Percentiles rank a stretch among this genome's conserved stretches.
These are phyloP conservation scores for Ascochyta clinopodiicola DNA, from an alignment of 2,329 filamentous ascomycete species.

Conservation along the genomic window DNA sequence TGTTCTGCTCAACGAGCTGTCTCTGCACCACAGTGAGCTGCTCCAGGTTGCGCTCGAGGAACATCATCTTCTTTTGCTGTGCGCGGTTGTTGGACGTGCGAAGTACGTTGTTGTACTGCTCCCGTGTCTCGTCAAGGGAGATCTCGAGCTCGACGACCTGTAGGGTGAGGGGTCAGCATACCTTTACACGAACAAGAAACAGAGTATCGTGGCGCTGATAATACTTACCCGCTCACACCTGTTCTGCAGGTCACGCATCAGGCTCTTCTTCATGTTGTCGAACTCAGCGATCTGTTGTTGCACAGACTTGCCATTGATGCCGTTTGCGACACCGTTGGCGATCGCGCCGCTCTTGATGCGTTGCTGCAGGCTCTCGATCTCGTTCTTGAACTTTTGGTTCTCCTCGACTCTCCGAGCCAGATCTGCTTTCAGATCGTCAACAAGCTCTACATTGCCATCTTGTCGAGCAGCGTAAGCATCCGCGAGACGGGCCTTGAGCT, in stretches of 20 bases:
- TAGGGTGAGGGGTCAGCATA: slow-evolving; percentile 31
- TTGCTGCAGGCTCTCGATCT: slow-evolving; percentile 80
- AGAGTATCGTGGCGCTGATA: slow-evolving; percentile 16
- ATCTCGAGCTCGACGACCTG: slow-evolving; percentile 93
- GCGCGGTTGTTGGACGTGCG: slow-evolving; percentile 96
- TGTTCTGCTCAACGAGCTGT: slow-evolving; percentile 96
- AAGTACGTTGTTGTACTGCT: slow-evolving; percentile 99
- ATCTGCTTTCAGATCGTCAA: slow-evolving; percentile 78
- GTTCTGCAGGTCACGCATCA: slow-evolving; percentile 99
- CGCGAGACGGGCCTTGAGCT: slow-evolving; percentile 80
- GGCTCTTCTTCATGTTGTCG: slow-evolving; percentile 98
- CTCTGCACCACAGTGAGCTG: slow-evolving; percentile 97
- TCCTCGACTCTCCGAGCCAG: slow-evolving; percentile 80
- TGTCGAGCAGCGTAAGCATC: slow-evolving; percentile 78
- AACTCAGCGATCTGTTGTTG: slow-evolving; percentile 99
- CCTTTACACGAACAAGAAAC: slow-evolving; percentile 12
- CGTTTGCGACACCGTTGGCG: slow-evolving; percentile 64
- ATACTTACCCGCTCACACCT: slow-evolving; percentile 81
- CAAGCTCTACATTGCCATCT: slow-evolving; percentile 73
- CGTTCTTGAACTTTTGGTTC: slow-evolving; percentile 78
- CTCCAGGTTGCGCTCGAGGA: slow-evolving; percentile 96
- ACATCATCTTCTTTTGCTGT: slow-evolving; percentile 99
- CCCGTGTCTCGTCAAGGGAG: slow-evolving; percentile 92
- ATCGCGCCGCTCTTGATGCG: slow-evolving; percentile 69
- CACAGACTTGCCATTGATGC: slow-evolving; percentile 83